Evolutionary conservation across 2,329 filamentous ascomycete genomes (phyloP).

Genomic region (Fusarium praegraminearum): DNA sequence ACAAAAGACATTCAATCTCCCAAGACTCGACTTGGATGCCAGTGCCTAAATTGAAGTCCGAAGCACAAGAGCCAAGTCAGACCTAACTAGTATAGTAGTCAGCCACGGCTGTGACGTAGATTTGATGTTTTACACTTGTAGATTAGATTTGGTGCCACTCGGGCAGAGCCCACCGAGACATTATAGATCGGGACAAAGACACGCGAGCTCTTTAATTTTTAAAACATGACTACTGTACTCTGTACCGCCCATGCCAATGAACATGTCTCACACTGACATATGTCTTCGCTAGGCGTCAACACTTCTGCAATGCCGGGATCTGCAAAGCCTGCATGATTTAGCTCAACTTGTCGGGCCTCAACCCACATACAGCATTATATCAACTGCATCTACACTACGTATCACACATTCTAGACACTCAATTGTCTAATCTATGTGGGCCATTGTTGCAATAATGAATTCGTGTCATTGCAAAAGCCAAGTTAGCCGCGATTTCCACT

Average conservation of each 20-base stretch:
- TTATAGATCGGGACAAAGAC: constrained; percentile 29
- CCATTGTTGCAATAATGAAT: constrained; percentile 19
- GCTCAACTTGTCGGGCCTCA: constrained; percentile 22
- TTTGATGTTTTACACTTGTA: constrained; percentile 22
- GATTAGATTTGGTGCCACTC: constrained; percentile 8
- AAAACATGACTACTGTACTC: neutral
- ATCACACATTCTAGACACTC: constrained; percentile 13
- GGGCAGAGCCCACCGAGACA: constrained; percentile 29
- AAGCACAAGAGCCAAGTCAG: neutral
- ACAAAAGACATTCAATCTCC: constrained; percentile 42
- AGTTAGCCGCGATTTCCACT: constrained; percentile 12
- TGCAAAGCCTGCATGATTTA: constrained; percentile 27
- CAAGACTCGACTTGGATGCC: constrained; percentile 22
- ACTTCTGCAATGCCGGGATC: constrained; percentile 30
- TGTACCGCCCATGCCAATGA: constrained; percentile 21
- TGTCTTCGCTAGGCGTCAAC: constrained; percentile 22
- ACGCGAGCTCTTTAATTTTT: constrained; percentile 18
- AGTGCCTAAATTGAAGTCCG: constrained; percentile 5
- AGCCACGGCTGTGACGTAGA: constrained; percentile 27
- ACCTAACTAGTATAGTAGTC: neutral
- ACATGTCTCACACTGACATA: constrained; percentile 2
- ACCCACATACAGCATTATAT: constrained; percentile 10
- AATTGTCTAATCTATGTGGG: constrained; percentile 26
- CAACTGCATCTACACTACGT: constrained; percentile 14
- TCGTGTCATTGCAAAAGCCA: constrained; percentile 7